phyloP scores from a whole-genome alignment of 257 asterid genomes.

The Nicotiana knightiana region DNA sequence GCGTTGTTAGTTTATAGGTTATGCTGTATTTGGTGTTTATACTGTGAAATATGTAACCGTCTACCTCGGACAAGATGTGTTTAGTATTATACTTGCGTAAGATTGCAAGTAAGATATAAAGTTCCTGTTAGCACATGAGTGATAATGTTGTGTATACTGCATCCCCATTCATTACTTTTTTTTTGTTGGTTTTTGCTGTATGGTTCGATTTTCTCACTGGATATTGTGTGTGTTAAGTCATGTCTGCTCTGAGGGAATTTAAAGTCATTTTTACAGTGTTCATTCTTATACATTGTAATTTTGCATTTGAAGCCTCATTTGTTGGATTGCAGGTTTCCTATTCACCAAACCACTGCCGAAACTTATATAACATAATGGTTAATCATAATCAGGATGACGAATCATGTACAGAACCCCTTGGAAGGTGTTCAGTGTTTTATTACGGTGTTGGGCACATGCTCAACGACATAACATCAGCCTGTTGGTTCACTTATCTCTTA shows the following conservation, averaged over 20 bases:
- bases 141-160: neutral
- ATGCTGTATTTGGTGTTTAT: neutral
- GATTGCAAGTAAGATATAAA: neutral
- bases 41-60: neutral
- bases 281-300: neutral
- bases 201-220: neutral
- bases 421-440: slow-evolving; percentile 55
- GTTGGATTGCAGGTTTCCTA: slow-evolving; percentile 27
- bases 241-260: too few species aligned
- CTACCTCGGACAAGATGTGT: neutral
- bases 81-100: neutral
- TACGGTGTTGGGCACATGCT: slow-evolving; percentile 94
- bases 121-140: neutral
- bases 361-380: slow-evolving; percentile 30
- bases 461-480: slow-evolving; percentile 87
- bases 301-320: slow-evolving; percentile 1
- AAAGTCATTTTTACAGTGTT: neutral
- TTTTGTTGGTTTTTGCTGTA: neutral
- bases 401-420: slow-evolving; percentile 32
- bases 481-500: slow-evolving; percentile 94
- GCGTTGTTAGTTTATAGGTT: neutral
- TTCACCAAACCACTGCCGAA: neutral
- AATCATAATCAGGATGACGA: slow-evolving; percentile 40
- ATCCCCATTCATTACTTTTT: neutral
- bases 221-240: neutral